Conservation (phyloP, 495 filamentous ascomycete species). For the Tuber melanosporum region DNA sequence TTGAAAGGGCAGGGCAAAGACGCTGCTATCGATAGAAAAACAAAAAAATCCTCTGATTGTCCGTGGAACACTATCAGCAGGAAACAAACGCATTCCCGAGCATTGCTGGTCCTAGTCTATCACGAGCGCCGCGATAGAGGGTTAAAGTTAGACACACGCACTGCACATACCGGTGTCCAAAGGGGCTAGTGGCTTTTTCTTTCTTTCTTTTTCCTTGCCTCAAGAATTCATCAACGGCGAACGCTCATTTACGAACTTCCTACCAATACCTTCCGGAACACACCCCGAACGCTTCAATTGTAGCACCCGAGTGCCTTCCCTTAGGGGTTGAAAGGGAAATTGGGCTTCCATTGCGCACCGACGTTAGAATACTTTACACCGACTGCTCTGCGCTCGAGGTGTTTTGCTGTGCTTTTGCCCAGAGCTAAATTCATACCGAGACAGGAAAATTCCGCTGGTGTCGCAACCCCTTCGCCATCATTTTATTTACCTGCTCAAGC, state of each 20-base stretch:
- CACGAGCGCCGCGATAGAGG: not conserved
- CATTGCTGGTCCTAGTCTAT: not conserved
- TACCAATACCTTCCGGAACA: not conserved
- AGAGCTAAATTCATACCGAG: not conserved
- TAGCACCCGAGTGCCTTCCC: not conserved
- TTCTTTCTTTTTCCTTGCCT: not conserved
- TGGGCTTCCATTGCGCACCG: not conserved
- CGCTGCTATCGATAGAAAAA: not conserved
- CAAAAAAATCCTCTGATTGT: not conserved
- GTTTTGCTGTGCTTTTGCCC: not conserved
- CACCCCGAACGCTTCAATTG: not conserved
- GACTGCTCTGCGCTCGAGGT: not conserved
- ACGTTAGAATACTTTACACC: not conserved
- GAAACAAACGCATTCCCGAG: not conserved
- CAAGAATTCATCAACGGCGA: not conserved
- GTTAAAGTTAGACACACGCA: not conserved
- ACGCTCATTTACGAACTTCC: not conserved
- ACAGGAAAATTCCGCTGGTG: not conserved
- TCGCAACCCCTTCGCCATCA: constrained; percentile 16
- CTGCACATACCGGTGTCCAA: not conserved
- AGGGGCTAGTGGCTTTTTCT: not conserved
- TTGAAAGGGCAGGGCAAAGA: not conserved
- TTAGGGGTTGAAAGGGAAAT: not conserved
- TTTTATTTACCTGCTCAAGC: constrained; percentile 11
- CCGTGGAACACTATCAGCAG: not conserved